Evolutionary conservation across 345 rosid species (phyloP).

Genomic region (Eucalyptus rudis): DNA sequence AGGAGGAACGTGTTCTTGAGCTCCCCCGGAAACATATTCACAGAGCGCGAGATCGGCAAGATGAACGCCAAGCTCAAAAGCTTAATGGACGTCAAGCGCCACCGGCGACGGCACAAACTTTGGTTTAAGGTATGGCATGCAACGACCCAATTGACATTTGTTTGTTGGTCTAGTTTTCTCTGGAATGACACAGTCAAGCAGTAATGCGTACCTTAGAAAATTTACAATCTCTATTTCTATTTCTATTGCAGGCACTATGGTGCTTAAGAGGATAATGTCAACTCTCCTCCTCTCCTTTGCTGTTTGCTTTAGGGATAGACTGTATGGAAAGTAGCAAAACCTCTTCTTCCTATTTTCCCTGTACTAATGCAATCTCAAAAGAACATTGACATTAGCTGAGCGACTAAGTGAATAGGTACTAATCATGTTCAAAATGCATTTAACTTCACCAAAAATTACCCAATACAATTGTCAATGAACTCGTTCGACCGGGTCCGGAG

Average conservation of each 20-base stretch:
- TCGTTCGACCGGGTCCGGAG: neutral
- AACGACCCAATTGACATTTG: neutral
- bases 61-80: conserved; percentile 37
- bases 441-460: neutral
- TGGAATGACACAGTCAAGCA: neutral
- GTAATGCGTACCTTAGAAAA: neutral
- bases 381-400: neutral
- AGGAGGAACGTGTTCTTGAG: conserved; percentile 4
- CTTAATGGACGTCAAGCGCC: conserved; percentile 9
- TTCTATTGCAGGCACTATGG: neutral
- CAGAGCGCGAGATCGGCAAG: conserved; percentile 43
- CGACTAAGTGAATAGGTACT: neutral
- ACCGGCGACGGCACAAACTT: neutral
- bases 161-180: neutral
- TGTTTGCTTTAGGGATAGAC: neutral
- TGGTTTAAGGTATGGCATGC: neutral
- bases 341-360: neutral
- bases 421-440: neutral
- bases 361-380: neutral
- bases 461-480: neutral
- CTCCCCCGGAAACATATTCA: conserved; percentile 27
- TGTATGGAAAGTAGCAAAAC: neutral
- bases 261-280: neutral
- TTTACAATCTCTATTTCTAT: neutral
- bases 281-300: neutral